Evolutionary conservation across 208 protist species (phyloP), one percentile per base, ranked within the genome.

Genomic region (Trypanosomatidae sp.): DNA sequence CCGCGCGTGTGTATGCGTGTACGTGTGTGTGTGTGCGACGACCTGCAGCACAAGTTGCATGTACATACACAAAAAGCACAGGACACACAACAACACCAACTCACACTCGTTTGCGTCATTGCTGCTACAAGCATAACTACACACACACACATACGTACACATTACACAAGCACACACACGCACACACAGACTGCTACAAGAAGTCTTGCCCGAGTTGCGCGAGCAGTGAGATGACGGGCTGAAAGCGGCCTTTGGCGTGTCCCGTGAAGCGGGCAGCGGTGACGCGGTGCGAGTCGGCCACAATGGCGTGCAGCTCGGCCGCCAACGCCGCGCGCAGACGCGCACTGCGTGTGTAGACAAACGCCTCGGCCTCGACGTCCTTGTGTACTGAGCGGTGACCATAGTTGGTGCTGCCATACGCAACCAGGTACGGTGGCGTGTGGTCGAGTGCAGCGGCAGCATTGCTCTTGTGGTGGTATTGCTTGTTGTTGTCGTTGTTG

Each of bases 401-500:
- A 37, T 88, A 88, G 66, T 94, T 94, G 38, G 76, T 88, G 63
- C 80, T 90, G 46, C 86, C 81, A 60, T 88, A 80, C 4, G 76
- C 62, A 7, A 83, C 75, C n/a, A 85, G 48, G 47, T 80, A 80
- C 22, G 71, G 75, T n/a, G 59, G 42, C 4, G 19, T 13, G 42
- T 44, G 49, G 26, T 22, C 33, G 26, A 13, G 30, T 2, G 37
- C 44, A 3, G 40, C 30, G 6, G 30, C 4, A 24, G 27, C 46
- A 19, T 16, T 23, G n/a, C 21, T 25, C 23, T 18, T 20, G 20
- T 22, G 0, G 24, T 43, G 19, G 23, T 19, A 4, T 13, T 15
- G 20, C 28, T 30, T n/a, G 3, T 5, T 4, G 21, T 32, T 20
- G 11, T 40, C 27, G 46, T 4, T 7, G 43, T 4, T 23, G 25